These are phyloP conservation scores for Datura wrightii DNA, from an alignment of 257 asterid genomes.

Conservation along the genomic window DNA sequence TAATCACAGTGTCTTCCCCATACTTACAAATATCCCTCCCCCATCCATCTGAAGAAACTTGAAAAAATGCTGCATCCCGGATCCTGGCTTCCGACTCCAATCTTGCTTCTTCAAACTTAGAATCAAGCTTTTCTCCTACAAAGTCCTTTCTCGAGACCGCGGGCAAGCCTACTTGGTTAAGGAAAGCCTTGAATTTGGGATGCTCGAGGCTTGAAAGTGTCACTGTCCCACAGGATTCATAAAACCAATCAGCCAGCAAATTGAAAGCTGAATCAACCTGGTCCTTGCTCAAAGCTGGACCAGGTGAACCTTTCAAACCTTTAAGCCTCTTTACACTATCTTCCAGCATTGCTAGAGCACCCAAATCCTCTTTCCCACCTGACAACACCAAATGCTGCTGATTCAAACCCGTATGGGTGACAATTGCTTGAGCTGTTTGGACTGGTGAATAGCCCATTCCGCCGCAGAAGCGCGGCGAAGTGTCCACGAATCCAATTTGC, in stretches of 20 bases:
- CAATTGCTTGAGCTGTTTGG: slow-evolving; percentile 36
- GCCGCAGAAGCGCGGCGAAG: slow-evolving; percentile 32
- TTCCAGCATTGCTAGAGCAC: slow-evolving; percentile 80
- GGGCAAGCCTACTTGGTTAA: slow-evolving; percentile 77
- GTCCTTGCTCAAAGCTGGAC: slow-evolving; percentile 59
- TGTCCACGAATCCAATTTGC: slow-evolving; percentile 52
- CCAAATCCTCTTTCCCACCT: slow-evolving; percentile 84
- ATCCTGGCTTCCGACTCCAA: slow-evolving; percentile 65
- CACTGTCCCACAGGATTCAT: slow-evolving; percentile 68
- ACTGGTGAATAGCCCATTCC: slow-evolving; percentile 40
- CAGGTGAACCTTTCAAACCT: slow-evolving; percentile 60
- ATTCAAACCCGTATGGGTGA: slow-evolving; percentile 31
- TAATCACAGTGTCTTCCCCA: slow-evolving; percentile 58
- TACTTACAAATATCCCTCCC: slow-evolving; percentile 44
- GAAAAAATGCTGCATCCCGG: slow-evolving; percentile 77
- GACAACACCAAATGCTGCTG: slow-evolving; percentile 60
- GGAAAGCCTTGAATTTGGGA: slow-evolving; percentile 78
- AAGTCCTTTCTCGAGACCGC: slow-evolving; percentile 57
- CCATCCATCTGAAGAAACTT: slow-evolving; percentile 80
- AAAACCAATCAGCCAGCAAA: slow-evolving; percentile 78
- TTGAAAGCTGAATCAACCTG: slow-evolving; percentile 65
- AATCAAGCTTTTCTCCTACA: slow-evolving; percentile 61
- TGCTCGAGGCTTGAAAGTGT: slow-evolving; percentile 76
- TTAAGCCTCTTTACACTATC: slow-evolving; percentile 83
- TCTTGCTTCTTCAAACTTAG: slow-evolving; percentile 70